Base-by-base conservation (phyloP, 2,329 filamentous ascomycete genomes). In the Penicillium sp. region DNA sequence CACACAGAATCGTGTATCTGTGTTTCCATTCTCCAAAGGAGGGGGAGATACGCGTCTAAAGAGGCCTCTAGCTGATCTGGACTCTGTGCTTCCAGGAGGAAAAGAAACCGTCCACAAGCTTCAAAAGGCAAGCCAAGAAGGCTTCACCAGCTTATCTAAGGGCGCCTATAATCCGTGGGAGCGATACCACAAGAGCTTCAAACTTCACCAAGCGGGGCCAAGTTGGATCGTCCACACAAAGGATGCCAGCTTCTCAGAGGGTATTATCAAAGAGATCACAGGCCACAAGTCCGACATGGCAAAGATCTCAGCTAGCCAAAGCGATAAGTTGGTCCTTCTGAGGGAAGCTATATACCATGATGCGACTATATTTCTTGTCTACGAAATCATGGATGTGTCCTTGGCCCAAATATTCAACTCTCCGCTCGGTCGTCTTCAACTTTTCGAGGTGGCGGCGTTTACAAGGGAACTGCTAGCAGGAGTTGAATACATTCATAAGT, bases 371-470 rank as follows among this genome's bases (percentile, higher is more conserved):
- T 60, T 54, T 38, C 32, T 62, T n/a, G 45, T 56, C 32, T 61
- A 58, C 38, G 47, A 62, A 48, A 18, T 62, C 2, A 58, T 60
- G 47, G 59, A 60, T 43, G 40, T 60, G n/a, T 60, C 49, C 16
- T 47, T 62, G 16, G 44, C 27, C 7, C 38, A 55, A 27, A 48
- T 56, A 11, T 61, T 58, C 34, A 40, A 42, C 38, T 58, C 48
- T 7, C 58, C 46, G 8, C 50, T 58, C 16, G 54, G 55, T 10
- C 50, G 42, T 8, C 45, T 58, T 31, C 44, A 55, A 47, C 43
- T 47, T 7, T 62, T 55, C 39, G 46, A 62, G 42, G 52, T 60
- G 18, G 54, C 55, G n/a, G 56, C 51, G 18, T 59, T 60, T 43
- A 55, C 45, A 24, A 40, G 49, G 18, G 55, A 62, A 34, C 47